These are phyloP conservation scores for Camillea tinctor DNA, from an alignment of 2,329 filamentous ascomycete species.

Conservation along the genomic window DNA sequence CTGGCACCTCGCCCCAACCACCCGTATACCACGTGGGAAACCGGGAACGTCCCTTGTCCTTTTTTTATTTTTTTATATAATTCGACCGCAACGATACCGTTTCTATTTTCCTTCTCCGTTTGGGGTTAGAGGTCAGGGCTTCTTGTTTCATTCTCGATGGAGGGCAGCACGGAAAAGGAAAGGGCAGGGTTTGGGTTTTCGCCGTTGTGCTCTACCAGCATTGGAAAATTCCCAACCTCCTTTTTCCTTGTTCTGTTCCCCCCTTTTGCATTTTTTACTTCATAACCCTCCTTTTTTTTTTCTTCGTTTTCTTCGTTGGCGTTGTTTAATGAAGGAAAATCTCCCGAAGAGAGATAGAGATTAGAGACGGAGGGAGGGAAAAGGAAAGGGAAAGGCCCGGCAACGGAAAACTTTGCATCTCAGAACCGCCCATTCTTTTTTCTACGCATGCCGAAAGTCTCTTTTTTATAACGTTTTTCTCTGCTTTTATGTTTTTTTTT, in stretches of 20 bases:
- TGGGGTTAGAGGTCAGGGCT: neutral
- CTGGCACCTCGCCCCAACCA: neutral
- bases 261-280: neutral
- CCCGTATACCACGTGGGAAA: neutral
- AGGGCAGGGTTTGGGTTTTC: neutral
- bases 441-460: no score
- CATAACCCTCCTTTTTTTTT: neutral
- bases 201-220: neutral
- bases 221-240: neutral
- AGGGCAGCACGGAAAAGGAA: neutral
- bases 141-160: neutral
- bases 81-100: neutral
- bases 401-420: no score
- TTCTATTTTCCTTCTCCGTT: neutral
- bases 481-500: neutral
- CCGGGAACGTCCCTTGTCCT: neutral
- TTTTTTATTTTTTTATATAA: neutral
- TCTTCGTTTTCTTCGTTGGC: neutral
- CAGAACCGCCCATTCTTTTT: no score
- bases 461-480: neutral
- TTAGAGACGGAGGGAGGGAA: no score
- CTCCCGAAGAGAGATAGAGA: neutral
- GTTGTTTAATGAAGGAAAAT: neutral
- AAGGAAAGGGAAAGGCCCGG: no score
- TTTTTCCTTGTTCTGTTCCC: neutral